Evolutionary conservation across 257 asterid genomes (phyloP).

Genomic region (Lycium ferocissimum): DNA sequence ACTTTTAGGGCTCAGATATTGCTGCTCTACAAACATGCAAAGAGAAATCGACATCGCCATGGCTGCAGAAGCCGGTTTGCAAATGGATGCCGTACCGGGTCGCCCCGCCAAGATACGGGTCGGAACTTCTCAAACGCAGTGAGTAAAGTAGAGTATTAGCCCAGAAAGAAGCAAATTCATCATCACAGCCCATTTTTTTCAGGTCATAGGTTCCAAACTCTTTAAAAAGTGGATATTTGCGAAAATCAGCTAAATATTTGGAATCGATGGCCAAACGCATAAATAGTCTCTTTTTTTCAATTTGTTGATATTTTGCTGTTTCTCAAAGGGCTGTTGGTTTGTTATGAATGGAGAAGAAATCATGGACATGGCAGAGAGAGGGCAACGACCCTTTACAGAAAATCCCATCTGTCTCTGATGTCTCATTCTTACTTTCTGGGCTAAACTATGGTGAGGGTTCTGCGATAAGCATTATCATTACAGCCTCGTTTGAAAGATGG

Average conservation of each 20-base stretch:
- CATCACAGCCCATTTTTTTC: neutral
- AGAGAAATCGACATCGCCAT: neutral
- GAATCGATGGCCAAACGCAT: neutral
- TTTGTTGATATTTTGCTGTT: too few species aligned
- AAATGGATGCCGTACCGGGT: neutral
- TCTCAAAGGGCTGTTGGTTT: too few species aligned
- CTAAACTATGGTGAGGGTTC: neutral
- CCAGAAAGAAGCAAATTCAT: neutral
- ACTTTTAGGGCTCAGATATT: conserved; percentile 13
- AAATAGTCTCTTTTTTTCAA: too few species aligned
- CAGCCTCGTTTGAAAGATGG: conserved; percentile 2
- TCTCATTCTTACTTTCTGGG: too few species aligned
- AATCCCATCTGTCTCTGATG: too few species aligned
- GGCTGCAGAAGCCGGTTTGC: neutral
- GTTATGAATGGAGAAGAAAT: neutral
- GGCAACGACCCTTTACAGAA: too few species aligned
- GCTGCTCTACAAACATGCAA: neutral
- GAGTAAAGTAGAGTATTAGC: neutral
- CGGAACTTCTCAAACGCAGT: neutral
- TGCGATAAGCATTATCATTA: neutral
- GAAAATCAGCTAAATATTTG: too few species aligned
- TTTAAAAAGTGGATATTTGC: too few species aligned
- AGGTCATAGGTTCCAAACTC: neutral
- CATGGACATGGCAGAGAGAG: too few species aligned
- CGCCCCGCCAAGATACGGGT: neutral